These are phyloP conservation scores for Huntiella moniliformis DNA, from an alignment of 2,329 filamentous ascomycete genomes.

Conservation along the genomic window DNA sequence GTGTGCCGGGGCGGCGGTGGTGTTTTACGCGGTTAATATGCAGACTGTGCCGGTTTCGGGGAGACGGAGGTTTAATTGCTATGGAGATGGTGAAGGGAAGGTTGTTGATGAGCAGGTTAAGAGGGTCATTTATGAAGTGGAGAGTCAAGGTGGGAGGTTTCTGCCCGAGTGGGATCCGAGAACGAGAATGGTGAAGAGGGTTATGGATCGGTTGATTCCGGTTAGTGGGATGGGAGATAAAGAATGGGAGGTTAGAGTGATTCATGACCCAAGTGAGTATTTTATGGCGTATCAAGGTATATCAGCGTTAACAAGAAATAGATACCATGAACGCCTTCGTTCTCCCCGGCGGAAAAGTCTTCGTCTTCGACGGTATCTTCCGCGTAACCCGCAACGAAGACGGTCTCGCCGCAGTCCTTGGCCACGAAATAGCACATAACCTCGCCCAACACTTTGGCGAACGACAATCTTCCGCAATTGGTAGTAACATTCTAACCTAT, in stretches of 20 bases:
- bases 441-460: conserved; percentile 51
- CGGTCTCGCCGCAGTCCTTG: conserved; percentile 54
- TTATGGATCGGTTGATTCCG: conserved; percentile 48
- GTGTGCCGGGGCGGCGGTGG: conserved; percentile 25
- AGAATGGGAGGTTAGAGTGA: conserved; percentile 56
- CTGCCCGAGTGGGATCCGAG: conserved; percentile 38
- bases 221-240: conserved; percentile 40
- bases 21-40: conserved; percentile 49
- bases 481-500: conserved; percentile 32
- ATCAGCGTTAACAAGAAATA: conserved; percentile 12
- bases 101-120: conserved; percentile 38
- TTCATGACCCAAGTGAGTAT: conserved; percentile 38
- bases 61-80: conserved; percentile 54
- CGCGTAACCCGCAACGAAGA: conserved; percentile 47
- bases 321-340: conserved; percentile 55
- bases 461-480: conserved; percentile 34
- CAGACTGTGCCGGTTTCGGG: conserved; percentile 57
- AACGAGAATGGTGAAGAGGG: conserved; percentile 36
- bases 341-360: conserved; percentile 60
- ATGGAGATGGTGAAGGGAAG: conserved; percentile 24
- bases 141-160: conserved; percentile 33
- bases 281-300: conserved; percentile 1
- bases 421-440: conserved; percentile 66
- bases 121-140: conserved; percentile 34
- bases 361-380: conserved; percentile 57